Evolutionary conservation across 23 red algal species (phyloP), one percentile per base, ranked within the genome.

Genomic region (Gracilariopsis chorda): DNA sequence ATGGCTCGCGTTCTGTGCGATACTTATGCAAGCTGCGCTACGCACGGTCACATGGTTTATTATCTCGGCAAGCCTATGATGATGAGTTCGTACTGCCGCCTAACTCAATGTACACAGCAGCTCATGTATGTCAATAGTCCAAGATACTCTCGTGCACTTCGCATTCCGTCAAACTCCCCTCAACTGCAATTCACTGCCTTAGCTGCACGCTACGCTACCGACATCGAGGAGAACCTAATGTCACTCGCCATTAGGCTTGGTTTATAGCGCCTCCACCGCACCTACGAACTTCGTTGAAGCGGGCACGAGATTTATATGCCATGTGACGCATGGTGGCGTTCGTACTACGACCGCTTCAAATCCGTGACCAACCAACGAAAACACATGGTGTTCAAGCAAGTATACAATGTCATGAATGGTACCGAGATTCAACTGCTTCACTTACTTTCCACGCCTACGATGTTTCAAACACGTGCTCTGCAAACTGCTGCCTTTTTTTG

Each of bases 1-100:
- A 6, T 88, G 62, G 61, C 83, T 57, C 49, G 47, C 1, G 83
- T 88, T 43, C 46, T 88, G 28, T 88, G 83, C 53, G 83, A 88
- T 32, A 10, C 61, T 7, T 73, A 57, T 32, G 83, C 35, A 33
- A 88, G 65, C 67, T 88, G 83, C 39, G 83, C 83, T 4, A 88
- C 83, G 8, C 11, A 34, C 8, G 67, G 64, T 23, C 83, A 88
- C 45, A 88, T 88, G 53, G 83, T 88, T 4, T 45, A 23, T 19
- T 76, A 30, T 33, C 63, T 29, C 24, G 28, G 45, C 45, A 48
- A 53, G 14, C 63, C 83, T 40, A 88, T 88, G 83, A 88, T 76
- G 63, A 88, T 88, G 83, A 45, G 20, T 17, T 58, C 83, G 6
- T 88, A 88, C 37, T 88, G 83, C 60, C 61, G 32, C 12, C 23